phyloP scores from a whole-genome alignment of 2,329 filamentous ascomycete genomes.

The Alternaria gaisen region DNA sequence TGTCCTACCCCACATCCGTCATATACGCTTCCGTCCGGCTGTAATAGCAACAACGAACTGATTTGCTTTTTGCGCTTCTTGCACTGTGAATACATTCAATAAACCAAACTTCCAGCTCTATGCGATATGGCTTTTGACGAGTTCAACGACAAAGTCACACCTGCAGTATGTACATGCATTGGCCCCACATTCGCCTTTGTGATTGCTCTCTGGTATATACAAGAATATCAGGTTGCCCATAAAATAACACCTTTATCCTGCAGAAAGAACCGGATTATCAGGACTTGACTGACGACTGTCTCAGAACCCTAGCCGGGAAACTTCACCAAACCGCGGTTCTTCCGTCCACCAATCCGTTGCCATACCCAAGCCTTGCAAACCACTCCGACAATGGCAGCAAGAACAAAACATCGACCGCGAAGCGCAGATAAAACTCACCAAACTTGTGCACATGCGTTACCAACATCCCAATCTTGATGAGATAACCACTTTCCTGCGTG shows the following conservation, averaged over 20 bases:
- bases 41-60: background rate
- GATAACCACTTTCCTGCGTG: constrained; percentile 57
- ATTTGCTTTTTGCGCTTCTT: background rate
- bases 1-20: constrained; percentile 32
- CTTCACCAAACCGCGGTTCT: constrained; percentile 53
- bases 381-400: constrained; percentile 51
- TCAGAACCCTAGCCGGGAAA: constrained; percentile 43
- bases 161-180: constrained; percentile 30
- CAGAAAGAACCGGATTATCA: background rate
- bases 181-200: constrained; percentile 28
- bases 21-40: constrained; percentile 18
- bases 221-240: background rate
- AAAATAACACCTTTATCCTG: background rate
- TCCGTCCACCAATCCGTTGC: constrained; percentile 52
- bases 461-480: constrained; percentile 61
- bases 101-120: background rate
- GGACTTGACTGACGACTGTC: background rate
- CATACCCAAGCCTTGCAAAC: constrained; percentile 47
- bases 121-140: constrained; percentile 43
- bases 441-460: constrained; percentile 63
- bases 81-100: background rate
- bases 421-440: constrained; percentile 58
- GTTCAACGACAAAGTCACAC: constrained; percentile 45
- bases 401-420: constrained; percentile 53
- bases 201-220: background rate